Evolutionary conservation across 2,329 filamentous ascomycete species (phyloP), one percentile per base, ranked within the genome.

Genomic region (Dothideomycetes sp.): DNA sequence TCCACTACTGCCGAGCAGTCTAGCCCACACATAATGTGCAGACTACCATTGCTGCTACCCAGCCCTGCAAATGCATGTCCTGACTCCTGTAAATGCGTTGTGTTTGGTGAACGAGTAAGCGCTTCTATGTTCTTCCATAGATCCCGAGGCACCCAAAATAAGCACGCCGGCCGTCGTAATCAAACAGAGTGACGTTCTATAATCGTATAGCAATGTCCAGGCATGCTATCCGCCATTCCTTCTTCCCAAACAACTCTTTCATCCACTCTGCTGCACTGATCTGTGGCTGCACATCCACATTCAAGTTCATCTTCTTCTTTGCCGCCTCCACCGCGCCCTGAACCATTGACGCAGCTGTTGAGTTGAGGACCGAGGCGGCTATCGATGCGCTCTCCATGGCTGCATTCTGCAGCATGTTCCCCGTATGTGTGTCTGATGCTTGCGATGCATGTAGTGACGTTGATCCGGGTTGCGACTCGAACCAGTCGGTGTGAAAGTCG

Each of bases 401-500:
- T 46, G 72, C 64, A 54, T 17, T 38, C 9, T 27, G 12, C 33
- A 31, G 34, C 34, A 31, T 32, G 31, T 30, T 31, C 18, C 35
- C 22, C 17, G 47, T 46, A 10, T 45, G 43, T 37, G 55, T 47
- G 18, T 55, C 48, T 12, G 38, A 37, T 5, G 29, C 29, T 11
- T 29, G 14, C 12, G 22, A 27, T 27, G 22, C 22, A 7, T 7
- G 22, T 3, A 55, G 52, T 11, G 54, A 50, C 47, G 44, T 63
- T 49, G 60, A 66, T 50, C 43, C 70, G 66, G 11, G 36, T 47
- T 84, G 75, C n/a, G 88, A 81, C 51, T 88, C 79, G 62, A 96
- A 96, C 89, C 88, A 96, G 65, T 93, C 86, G 53, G 79, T 83
- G 50, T 70, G 74, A 54, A 95, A 83, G 66, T 96, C 89, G 69